Percentiles rank a stretch among this genome's conserved stretches.
Evolutionary conservation across 768 basidiomycete genomes (phyloP).

Genomic region (Mycena floridula): DNA sequence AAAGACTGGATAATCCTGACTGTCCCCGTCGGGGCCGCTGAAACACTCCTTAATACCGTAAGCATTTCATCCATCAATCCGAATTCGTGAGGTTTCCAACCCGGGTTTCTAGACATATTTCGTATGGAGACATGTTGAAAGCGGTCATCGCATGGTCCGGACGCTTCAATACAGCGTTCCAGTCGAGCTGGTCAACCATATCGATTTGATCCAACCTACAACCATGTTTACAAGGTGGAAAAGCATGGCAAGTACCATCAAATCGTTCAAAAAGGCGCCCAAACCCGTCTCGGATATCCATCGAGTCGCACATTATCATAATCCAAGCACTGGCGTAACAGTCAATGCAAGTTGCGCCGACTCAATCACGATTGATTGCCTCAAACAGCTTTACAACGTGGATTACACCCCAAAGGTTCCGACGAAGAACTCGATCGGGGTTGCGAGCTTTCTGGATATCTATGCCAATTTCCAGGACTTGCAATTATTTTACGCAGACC

Average conservation of each 20-base stretch:
- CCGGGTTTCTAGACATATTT: too few species aligned
- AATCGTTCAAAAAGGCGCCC: too few species aligned
- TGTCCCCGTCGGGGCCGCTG: constrained; percentile 52
- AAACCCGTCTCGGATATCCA: too few species aligned
- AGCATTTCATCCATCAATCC: too few species aligned
- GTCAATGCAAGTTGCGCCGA: too few species aligned
- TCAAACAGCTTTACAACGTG: constrained; percentile 52
- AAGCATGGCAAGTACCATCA: constrained; percentile 33
- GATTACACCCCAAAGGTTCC: constrained; percentile 38
- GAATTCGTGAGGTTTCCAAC: background rate
- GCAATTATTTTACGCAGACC: constrained; percentile 23
- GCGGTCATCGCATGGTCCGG: constrained; percentile 51
- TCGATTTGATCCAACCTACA: constrained; percentile 68
- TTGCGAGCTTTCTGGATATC: constrained; percentile 51
- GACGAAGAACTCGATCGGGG: constrained; percentile 45
- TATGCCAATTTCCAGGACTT: constrained; percentile 55
- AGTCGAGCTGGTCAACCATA: constrained; percentile 45
- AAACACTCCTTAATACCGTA: constrained; percentile 72
- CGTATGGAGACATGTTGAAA: constrained; percentile 48
- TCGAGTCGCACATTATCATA: too few species aligned
- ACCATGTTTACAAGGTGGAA: constrained; percentile 55
- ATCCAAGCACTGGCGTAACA: too few species aligned
- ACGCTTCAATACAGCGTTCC: constrained; percentile 70
- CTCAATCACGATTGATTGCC: constrained; percentile 50
- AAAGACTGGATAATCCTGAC: constrained; percentile 63